phyloP scores from a whole-genome alignment of 495 filamentous ascomycete species.

The Aspergillus kassunensis region DNA sequence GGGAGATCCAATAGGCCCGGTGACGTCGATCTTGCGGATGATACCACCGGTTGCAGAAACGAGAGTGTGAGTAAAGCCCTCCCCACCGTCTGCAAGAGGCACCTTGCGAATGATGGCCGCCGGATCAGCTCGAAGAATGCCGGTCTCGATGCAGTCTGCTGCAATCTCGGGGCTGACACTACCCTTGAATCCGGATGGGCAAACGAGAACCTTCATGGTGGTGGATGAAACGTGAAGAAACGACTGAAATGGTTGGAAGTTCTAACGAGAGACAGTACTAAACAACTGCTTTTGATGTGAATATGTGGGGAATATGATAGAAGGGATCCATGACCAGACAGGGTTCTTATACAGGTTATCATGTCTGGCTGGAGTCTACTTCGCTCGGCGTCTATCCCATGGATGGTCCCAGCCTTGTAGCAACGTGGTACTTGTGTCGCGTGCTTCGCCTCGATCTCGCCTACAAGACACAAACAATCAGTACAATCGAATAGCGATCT shows the following conservation, averaged over 20 bases:
- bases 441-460: no score
- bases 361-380: no score
- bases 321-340: neutral
- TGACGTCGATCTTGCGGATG: neutral
- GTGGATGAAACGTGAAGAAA: neutral
- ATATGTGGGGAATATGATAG: neutral
- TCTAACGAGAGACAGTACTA: neutral
- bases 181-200: slow-evolving; percentile 12
- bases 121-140: slow-evolving; percentile 10
- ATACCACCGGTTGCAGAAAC: neutral
- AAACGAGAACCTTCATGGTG: slow-evolving; percentile 12
- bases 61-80: slow-evolving; percentile 7
- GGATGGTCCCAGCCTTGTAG: no score
- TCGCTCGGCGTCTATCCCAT: no score
- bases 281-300: neutral
- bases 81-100: slow-evolving; percentile 9
- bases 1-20: neutral
- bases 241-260: neutral
- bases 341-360: neutral
- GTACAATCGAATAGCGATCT: no score
- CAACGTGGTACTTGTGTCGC: no score
- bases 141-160: slow-evolving; percentile 7
- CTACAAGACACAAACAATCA: no score
- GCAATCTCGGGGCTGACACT: slow-evolving; percentile 6
- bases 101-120: slow-evolving; percentile 1